These are phyloP conservation scores for Stephania cephalantha DNA, from an alignment of 164 flowering plant species.

Conservation along the genomic window DNA sequence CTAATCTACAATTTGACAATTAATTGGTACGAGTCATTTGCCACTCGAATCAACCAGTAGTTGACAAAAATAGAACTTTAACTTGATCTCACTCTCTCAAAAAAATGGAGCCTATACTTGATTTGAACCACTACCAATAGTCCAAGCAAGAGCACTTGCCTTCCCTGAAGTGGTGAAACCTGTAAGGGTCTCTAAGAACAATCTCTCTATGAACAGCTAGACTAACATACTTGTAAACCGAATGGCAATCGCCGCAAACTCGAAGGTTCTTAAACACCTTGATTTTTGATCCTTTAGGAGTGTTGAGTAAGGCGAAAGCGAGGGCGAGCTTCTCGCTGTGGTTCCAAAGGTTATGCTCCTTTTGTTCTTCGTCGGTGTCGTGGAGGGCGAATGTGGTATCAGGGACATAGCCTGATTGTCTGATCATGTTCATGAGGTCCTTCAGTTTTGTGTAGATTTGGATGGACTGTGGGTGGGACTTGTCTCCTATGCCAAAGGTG, in stretches of 20 bases:
- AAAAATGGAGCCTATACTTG: no score
- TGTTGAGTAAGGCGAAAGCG: slow-evolving; percentile 56
- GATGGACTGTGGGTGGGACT: slow-evolving; percentile 40
- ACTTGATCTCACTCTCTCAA: neutral
- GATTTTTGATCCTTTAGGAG: slow-evolving; percentile 46
- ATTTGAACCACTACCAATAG: slow-evolving; percentile 45
- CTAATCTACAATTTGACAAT: no score
- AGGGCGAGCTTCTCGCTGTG: slow-evolving; percentile 83
- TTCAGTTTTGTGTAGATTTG: slow-evolving; percentile 45
- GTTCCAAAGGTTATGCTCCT: slow-evolving; percentile 77
- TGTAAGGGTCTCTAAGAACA: slow-evolving; percentile 62
- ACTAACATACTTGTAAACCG: slow-evolving; percentile 63
- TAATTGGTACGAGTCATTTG: no score
- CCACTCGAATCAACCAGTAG: neutral
- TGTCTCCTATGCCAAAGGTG: slow-evolving; percentile 67
- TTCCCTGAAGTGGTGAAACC: slow-evolving; percentile 72
- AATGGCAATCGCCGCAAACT: slow-evolving; percentile 87
- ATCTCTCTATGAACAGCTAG: slow-evolving; percentile 33
- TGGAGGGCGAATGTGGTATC: slow-evolving; percentile 75
- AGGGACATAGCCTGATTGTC: slow-evolving; percentile 67
- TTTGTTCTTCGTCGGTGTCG: slow-evolving; percentile 80
- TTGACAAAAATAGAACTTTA: neutral
- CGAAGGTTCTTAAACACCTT: slow-evolving; percentile 77
- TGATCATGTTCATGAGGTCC: slow-evolving; percentile 51
- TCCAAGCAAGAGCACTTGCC: slow-evolving; percentile 79